phyloP scores from a whole-genome alignment of 2,329 filamentous ascomycete genomes.

The Penicillium sp. region DNA sequence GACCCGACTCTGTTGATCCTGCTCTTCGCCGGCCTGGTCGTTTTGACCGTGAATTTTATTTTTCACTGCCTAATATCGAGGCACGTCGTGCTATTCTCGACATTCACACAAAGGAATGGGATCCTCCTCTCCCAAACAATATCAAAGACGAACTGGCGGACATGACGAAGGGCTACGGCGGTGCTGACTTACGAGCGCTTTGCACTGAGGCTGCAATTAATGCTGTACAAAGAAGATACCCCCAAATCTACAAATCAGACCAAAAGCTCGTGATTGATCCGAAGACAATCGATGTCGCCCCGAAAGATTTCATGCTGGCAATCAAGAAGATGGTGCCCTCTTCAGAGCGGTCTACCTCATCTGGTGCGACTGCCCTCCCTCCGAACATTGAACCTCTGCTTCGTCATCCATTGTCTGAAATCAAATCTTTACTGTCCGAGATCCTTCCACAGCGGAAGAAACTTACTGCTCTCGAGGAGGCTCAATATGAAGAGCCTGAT shows the following conservation, averaged over 20 bases:
- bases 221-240: conserved; percentile 87
- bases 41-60: conserved; percentile 97
- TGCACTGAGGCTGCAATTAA: conserved; percentile 95
- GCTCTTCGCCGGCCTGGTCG: conserved; percentile 87
- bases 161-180: conserved; percentile 89
- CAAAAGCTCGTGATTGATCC: conserved; percentile 85
- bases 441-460: conserved; percentile 78
- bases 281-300: conserved; percentile 70
- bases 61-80: conserved; percentile 74
- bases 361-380: conserved; percentile 71
- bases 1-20: conserved; percentile 91
- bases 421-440: conserved; percentile 61
- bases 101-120: conserved; percentile 93
- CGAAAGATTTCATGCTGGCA: conserved; percentile 94
- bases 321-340: conserved; percentile 94
- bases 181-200: conserved; percentile 84
- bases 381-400: conserved; percentile 73
- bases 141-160: conserved; percentile 78
- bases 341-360: conserved; percentile 79
- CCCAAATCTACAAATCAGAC: conserved; percentile 85
- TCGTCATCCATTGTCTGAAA: conserved; percentile 59
- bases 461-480: conserved; percentile 82
- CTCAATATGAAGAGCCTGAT: conserved; percentile 79
- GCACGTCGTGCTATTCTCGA: conserved; percentile 79
- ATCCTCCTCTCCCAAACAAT: conserved; percentile 58